Base-by-base conservation (phyloP, 345 rosid species). In the Streptanthus diversifolius region DNA sequence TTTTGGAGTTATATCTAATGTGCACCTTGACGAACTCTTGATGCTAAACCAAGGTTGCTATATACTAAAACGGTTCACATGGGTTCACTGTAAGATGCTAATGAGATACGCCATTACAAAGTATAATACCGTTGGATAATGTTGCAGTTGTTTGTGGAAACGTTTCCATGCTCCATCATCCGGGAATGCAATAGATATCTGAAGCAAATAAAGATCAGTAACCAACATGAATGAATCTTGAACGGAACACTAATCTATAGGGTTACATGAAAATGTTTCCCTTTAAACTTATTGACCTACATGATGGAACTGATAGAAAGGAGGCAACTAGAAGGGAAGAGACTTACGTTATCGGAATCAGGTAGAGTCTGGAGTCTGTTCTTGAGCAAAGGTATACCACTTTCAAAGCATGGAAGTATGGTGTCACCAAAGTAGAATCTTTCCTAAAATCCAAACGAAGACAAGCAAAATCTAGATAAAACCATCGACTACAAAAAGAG, bases 81-180 rank as follows among this genome's bases (percentile, higher is more conserved):
- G 52, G 62, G 15, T 56, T 57, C 40, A 7, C 56, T 24, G 18
- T 32, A 25, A 43, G 57, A 40, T 30, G 68, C 32, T 13, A 57
- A 25, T 33, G 44, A 36, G 48, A 66, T 36, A 18, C 0, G 35
- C 18, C 8, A 53, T 19, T 7, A 68, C 14, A 41, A 32, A 68
- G 19, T 60, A 47, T 22, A 43, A 58, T 87, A 93, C 98, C 84
- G 68, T 88, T 10, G 99, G 99, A 68, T 88, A 93, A 84, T 93
- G 99, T 68, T 93, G 97, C 76, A 93, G 90, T 80, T 88, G 97
- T 68, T 91, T 93, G 81, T 93, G 95, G 82, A 91, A 93, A 68
- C 97, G 79, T 80, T 93, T 93, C 97, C 97, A 93, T 15, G 97
- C 96, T 77, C 99, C 99, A 73, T 93, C 99, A 81, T 93, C 99